Percentiles rank a stretch among this genome's conserved stretches.
These are phyloP conservation scores for Sclerotinia glacialis DNA, from an alignment of 2,329 filamentous ascomycete species.

Conservation along the genomic window DNA sequence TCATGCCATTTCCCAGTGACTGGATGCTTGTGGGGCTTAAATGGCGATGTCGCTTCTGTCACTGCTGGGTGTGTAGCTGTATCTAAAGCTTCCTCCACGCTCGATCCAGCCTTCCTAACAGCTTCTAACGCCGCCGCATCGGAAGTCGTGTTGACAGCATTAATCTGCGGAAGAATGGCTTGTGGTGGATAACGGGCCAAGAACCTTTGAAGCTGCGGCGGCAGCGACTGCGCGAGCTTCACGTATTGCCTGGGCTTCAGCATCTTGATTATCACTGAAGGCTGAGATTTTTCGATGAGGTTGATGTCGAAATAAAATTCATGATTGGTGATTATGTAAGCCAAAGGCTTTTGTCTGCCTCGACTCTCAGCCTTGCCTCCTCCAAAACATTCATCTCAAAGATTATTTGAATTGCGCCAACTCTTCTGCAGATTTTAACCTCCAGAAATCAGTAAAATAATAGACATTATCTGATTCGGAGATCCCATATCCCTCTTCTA, in stretches of 20 bases:
- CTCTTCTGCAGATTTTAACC: background rate
- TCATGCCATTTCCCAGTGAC: slow-evolving; percentile 79
- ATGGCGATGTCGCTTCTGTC: slow-evolving; percentile 56
- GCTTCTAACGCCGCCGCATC: slow-evolving; percentile 44
- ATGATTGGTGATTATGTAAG: slow-evolving; percentile 20
- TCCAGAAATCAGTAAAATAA: background rate
- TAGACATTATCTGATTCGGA: background rate
- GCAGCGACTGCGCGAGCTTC: slow-evolving; percentile 67
- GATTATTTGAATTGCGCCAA: slow-evolving; percentile 13
- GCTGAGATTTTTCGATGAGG: slow-evolving; percentile 19
- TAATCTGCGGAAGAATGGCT: slow-evolving; percentile 49
- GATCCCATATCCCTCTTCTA: background rate
- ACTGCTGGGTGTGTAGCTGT: slow-evolving; percentile 43
- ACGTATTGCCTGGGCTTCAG: slow-evolving; percentile 38
- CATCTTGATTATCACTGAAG: slow-evolving; percentile 25
- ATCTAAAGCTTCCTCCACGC: slow-evolving; percentile 35
- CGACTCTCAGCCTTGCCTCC: slow-evolving; percentile 20
- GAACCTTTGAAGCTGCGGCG: slow-evolving; percentile 76
- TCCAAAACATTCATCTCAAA: background rate
- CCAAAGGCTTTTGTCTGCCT: slow-evolving; percentile 10
- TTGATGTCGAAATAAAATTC: slow-evolving; percentile 20
- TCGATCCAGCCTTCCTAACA: slow-evolving; percentile 34
- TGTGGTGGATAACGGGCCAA: slow-evolving; percentile 84
- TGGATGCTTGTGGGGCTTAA: slow-evolving; percentile 74
- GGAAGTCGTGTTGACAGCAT: slow-evolving; percentile 40